Evolutionary conservation across 345 rosid species (phyloP), one percentile per base, ranked within the genome.

Genomic region (Raphanus sativus): DNA sequence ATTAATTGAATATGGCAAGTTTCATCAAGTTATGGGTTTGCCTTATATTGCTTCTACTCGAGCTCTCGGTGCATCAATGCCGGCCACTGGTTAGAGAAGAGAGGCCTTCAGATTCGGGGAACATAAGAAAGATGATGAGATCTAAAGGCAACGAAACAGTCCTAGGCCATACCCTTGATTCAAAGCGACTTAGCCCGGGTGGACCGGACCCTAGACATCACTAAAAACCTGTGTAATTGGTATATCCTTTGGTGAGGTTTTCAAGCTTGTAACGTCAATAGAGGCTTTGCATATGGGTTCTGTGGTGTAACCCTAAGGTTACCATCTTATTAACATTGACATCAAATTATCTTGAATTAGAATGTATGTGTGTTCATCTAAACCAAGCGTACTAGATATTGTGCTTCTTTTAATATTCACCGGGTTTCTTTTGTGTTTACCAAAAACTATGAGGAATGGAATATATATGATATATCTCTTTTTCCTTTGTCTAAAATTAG

Each of bases 121-220:
- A 67, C 10, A 24, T 72, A 13, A 72, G 25, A 67, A 81, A 72
- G 77, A 81, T 81, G 16, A 61, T 71, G 77, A 54, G 61, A 60
- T 62, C 77, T 0, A 65, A 54, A 75, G 71, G 69, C 12, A 73
- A 71, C 4, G 4, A 38, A 40, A 25, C 29, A 8, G 13, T 67
- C 40, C 62, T 74, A 62, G 58, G 58, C 33, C 26, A 50, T 52
- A 62, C 36, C 32, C 38, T 55, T 48, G 81, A 71, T 29, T 81
- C 78, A 25, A 81, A 81, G 81, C 81, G 84, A 58, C 71, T 81
- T 16, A 81, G 84, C 67, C 84, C 84, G 4, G 84, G 84, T 61
- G 84, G 84, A 68, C 84, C 84, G 8, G 84, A 81, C 72, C 84
- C 84, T 26, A 81, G 59, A 45, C 84, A 81, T 62, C 84, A 81